Percentiles rank a stretch among this genome's conserved stretches.
Evolutionary conservation across 2,329 filamentous ascomycete species (phyloP).

Genomic region (Zasmidium angulare): DNA sequence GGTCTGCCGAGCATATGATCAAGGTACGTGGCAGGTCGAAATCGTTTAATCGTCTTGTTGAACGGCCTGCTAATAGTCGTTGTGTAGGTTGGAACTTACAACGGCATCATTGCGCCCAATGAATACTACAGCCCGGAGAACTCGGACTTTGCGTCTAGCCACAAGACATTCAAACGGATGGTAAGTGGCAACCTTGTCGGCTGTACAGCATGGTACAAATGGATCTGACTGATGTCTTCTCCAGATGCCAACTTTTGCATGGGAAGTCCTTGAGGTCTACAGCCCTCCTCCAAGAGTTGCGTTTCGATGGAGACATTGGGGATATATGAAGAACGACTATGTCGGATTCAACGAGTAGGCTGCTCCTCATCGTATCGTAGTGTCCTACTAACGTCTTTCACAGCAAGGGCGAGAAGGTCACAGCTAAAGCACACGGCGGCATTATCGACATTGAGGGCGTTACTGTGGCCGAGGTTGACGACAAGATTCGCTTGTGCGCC

Average conservation of each 20-base stretch:
- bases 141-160: conserved; percentile 62
- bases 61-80: neutral
- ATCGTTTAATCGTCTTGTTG: no score
- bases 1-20: conserved; percentile 62
- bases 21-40: no score
- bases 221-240: neutral
- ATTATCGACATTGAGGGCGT: conserved; percentile 64
- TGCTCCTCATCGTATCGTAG: conserved; percentile 1
- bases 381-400: neutral
- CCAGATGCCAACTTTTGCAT: conserved; percentile 66
- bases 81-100: conserved; percentile 62
- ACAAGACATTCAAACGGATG: conserved; percentile 72
- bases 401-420: conserved; percentile 64
- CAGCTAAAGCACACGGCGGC: conserved; percentile 60
- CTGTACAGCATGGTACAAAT: neutral
- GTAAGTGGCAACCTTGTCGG: neutral
- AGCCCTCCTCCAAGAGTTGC: conserved; percentile 62
- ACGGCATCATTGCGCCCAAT: conserved; percentile 63
- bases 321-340: conserved; percentile 66
- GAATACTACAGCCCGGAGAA: conserved; percentile 64
- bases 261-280: conserved; percentile 69
- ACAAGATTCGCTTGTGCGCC: conserved; percentile 57
- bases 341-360: conserved; percentile 63
- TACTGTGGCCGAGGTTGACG: conserved; percentile 62
- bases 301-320: conserved; percentile 70